Evolutionary conservation across 495 filamentous ascomycete genomes (phyloP), one percentile per base, ranked within the genome.

Genomic region (Penicillium maclennaniae): DNA sequence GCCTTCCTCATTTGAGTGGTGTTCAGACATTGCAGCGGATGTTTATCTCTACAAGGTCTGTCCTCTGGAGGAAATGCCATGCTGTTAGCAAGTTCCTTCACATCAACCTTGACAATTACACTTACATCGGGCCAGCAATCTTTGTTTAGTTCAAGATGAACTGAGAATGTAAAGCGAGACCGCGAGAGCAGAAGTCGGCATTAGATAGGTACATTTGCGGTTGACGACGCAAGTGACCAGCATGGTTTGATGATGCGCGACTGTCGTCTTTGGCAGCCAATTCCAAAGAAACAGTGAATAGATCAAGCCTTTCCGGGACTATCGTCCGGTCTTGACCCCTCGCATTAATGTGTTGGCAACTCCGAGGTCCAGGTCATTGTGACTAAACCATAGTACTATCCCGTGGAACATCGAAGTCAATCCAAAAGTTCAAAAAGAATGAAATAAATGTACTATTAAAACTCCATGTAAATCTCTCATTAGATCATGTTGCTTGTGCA

Each of bases 11-110:
- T 51, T 51, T 40, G 51, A 23, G 27, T 16, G 10, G 26, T 59
- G 54, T 41, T 66, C 62, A 49, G 62, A 63, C 67, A 69, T 69
- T 12, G 25, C 42, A 31, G 31, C 27, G 27, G 7, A 12, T 9
- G 31, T 12, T 34, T 34, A 12, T 34, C 31, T 12, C 9, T n/a
- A 34, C 10, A 14, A 12, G 10, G 1, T 2, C 31, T 14, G 9
- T 34, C 3, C 3, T 12, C 31, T 34, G 31, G 10, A 2, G 3
- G 3, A 4, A 9, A 34, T 10, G 31, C 4, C 31, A 34, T 34
- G 31, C 10, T 12, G 31, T 34, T 10, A 34, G 31, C 31, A 4
- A 34, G 20, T n/a, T 40, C 38, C n/a, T 4, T 9, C 3, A 17
- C 8, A 19, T 40, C 1, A 39, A 19, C 12, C 5, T 9, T 9